These are phyloP conservation scores for Ophiostoma ips DNA, from an alignment of 2,329 filamentous ascomycete species.

Conservation along the genomic window DNA sequence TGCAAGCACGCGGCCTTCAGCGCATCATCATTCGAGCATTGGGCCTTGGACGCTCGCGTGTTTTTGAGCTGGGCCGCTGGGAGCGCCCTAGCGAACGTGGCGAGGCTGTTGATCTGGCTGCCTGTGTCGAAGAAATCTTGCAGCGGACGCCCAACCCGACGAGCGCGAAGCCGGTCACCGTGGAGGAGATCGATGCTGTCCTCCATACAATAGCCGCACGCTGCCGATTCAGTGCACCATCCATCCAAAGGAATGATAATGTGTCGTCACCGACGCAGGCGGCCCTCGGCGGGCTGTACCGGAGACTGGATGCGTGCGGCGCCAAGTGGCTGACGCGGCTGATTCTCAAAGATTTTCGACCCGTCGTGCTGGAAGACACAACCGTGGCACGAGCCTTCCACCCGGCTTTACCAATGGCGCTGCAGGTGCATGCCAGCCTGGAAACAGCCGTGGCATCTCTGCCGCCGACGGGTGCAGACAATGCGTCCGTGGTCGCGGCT, in stretches of 20 bases:
- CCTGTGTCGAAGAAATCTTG: constrained; percentile 55
- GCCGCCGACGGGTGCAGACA: background rate
- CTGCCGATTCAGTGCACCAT: constrained; percentile 56
- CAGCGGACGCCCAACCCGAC: constrained; percentile 30
- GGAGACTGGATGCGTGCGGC: constrained; percentile 48
- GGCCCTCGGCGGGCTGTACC: constrained; percentile 42
- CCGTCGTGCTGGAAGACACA: constrained; percentile 45
- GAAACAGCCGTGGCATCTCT: constrained; percentile 30
- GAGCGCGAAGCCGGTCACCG: constrained; percentile 32
- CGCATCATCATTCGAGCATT: constrained; percentile 54
- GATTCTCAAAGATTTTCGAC: constrained; percentile 62
- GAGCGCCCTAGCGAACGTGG: constrained; percentile 41
- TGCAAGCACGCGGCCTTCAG: constrained; percentile 48
- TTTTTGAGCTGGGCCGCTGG: constrained; percentile 50
- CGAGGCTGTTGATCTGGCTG: constrained; percentile 57
- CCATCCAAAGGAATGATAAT: constrained; percentile 30
- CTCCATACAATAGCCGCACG: constrained; percentile 54
- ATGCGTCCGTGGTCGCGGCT: background rate
- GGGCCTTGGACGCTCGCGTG: constrained; percentile 47
- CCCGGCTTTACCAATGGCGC: constrained; percentile 52
- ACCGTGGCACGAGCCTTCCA: constrained; percentile 49
- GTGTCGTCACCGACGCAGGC: constrained; percentile 15
- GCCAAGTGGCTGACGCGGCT: constrained; percentile 81
- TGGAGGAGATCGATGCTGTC: constrained; percentile 58
- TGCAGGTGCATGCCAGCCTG: constrained; percentile 59